Percentiles rank a stretch among this genome's conserved stretches.
These are phyloP conservation scores for Cladosporium sp. DNA, from an alignment of 2,329 filamentous ascomycete genomes.

Conservation along the genomic window DNA sequence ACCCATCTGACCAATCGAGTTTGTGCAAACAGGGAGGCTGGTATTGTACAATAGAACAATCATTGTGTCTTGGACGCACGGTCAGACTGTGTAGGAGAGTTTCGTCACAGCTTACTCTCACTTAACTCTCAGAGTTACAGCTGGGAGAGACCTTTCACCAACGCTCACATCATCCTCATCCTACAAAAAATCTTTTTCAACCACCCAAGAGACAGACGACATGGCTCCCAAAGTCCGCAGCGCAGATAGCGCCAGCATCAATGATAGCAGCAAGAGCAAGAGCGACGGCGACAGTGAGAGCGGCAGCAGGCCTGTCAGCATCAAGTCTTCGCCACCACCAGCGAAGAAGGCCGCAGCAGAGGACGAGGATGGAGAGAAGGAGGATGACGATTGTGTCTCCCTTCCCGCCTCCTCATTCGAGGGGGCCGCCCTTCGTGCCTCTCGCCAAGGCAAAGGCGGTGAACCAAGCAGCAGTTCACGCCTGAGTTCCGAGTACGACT, in stretches of 20 bases:
- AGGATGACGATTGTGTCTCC: not conserved
- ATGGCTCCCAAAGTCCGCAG: not conserved
- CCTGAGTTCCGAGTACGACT: slow-evolving; percentile 4
- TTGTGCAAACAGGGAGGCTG: not conserved
- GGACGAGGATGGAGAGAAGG: not conserved
- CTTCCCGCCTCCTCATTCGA: not conserved
- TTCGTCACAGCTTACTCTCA: not conserved
- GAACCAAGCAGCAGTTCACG: not conserved
- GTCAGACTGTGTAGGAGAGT: not conserved
- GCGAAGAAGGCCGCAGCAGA: not conserved
- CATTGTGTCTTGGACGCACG: not conserved
- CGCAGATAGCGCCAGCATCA: not conserved
- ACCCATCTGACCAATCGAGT: not conserved
- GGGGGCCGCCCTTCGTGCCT: not conserved
- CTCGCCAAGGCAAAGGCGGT: not conserved
- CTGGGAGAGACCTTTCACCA: not conserved
- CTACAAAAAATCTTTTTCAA: not conserved
- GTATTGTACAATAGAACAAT: not conserved
- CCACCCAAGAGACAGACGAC: not conserved
- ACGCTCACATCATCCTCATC: not conserved
- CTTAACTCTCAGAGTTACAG: not conserved
- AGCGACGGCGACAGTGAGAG: not conserved
- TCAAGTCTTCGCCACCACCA: not conserved
- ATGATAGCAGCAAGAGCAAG: not conserved
- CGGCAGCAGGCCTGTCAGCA: not conserved